A percentile compares a stretch with the other conserved stretches of the same genome.
These are phyloP conservation scores for Mycoemilia scoparia DNA, from an alignment of 192 early-diverging fungal species.

Conservation along the genomic window DNA sequence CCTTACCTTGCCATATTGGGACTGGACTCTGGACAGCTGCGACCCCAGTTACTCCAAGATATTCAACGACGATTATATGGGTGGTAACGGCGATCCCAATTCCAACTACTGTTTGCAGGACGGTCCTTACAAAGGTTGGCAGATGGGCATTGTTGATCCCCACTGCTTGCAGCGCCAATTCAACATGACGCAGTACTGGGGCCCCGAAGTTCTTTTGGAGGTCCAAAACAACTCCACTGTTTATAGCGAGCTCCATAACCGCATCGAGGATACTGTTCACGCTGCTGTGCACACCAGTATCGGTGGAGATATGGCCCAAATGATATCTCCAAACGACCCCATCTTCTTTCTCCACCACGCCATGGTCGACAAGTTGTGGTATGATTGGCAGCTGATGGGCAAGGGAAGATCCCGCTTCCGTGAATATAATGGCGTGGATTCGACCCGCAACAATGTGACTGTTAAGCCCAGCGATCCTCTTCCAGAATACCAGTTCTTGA, in stretches of 20 bases:
- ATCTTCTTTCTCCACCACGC: slow-evolving; percentile 32
- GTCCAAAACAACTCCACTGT: background rate
- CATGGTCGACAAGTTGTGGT: slow-evolving; percentile 22
- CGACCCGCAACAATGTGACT: slow-evolving; percentile 6
- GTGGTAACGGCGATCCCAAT: slow-evolving; percentile 23
- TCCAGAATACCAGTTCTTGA: slow-evolving; percentile 19
- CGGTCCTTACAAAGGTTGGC: slow-evolving; percentile 25
- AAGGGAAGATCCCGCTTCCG: slow-evolving; percentile 9
- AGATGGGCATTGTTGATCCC: slow-evolving; percentile 13
- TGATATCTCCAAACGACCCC: slow-evolving; percentile 7
- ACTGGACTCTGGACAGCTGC: slow-evolving; percentile 28
- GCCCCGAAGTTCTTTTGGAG: background rate
- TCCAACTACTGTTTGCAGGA: slow-evolving; percentile 13
- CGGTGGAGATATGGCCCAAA: slow-evolving; percentile 3
- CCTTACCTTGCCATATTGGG: slow-evolving; percentile 32
- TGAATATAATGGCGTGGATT: slow-evolving; percentile 25
- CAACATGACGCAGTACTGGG: slow-evolving; percentile 4
- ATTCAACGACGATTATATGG: slow-evolving; percentile 23
- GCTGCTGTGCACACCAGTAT: slow-evolving; percentile 3
- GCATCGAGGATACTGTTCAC: slow-evolving; percentile 2
- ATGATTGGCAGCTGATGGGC: slow-evolving; percentile 8
- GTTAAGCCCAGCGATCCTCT: slow-evolving; percentile 16
- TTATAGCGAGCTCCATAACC: background rate
- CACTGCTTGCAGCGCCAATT: slow-evolving; percentile 29
- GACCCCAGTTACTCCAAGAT: slow-evolving; percentile 13